A percentile compares a stretch with the other conserved stretches of the same genome.
Conservation (phyloP, 78 protist genomes). For the Diacronema lutheri region DNA sequence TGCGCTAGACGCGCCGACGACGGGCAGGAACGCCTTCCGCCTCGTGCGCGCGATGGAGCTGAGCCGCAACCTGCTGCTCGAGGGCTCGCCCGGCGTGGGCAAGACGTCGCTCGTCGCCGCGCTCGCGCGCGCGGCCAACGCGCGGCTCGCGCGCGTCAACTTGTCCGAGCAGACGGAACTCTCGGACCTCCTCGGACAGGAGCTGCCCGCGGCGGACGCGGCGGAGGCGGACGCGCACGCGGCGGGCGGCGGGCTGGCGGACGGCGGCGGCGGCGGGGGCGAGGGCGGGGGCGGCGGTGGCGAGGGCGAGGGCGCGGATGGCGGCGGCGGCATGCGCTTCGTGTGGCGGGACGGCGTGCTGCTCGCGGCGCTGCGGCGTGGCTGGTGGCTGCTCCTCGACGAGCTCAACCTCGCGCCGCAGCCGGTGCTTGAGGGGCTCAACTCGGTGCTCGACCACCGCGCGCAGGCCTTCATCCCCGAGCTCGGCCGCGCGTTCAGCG, state of each 20-base stretch:
- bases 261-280: too few relatives aligned
- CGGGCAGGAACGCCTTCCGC: conserved; percentile 72
- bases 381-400: conserved; percentile 98
- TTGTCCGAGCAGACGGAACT: conserved; percentile 99
- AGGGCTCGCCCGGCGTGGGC: conserved; percentile 98
- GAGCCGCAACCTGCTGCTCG: conserved; percentile 39
- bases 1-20: conserved; percentile 87
- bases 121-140: conserved; percentile 77
- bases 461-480: conserved; percentile 91
- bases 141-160: conserved; percentile 91
- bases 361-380: conserved; percentile 73
- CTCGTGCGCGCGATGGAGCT: conserved; percentile 88
- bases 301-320: too few relatives aligned
- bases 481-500: conserved; percentile 69
- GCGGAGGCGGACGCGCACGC: too few relatives aligned
- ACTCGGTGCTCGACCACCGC: conserved; percentile 97
- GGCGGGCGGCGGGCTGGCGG: too few relatives aligned
- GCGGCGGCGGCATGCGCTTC: too few relatives aligned
- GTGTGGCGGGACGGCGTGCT: conserved; percentile 56
- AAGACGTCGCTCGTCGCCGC: conserved; percentile 93
- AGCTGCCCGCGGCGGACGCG: conserved; percentile 88
- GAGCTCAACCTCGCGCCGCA: conserved; percentile 99
- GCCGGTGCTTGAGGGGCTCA: conserved; percentile 99
- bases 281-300: too few relatives aligned
- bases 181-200: conserved; percentile 96